Percentiles rank a stretch among this genome's conserved stretches.
Conservation (phyloP, 768 basidiomycete species). For the Leccinellum albellum region DNA sequence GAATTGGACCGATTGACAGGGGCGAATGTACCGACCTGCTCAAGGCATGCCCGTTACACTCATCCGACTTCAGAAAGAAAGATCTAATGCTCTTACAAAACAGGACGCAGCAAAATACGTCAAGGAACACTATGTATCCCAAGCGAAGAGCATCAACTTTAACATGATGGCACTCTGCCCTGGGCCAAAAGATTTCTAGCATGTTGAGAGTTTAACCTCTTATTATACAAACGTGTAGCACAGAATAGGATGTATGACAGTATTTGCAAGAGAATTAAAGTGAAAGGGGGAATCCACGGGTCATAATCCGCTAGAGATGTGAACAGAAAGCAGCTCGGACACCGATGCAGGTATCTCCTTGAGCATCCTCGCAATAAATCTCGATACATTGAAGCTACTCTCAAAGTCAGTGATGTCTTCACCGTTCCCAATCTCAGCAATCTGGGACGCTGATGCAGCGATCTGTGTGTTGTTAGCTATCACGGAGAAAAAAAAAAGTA, state of each 20-base stretch:
- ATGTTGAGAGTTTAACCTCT: neutral
- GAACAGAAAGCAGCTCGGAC: slow-evolving; percentile 27
- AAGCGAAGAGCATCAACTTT: slow-evolving; percentile 39
- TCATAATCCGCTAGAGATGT: neutral
- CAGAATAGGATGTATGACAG: neutral
- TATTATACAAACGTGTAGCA: slow-evolving; percentile 12
- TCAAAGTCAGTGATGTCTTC: slow-evolving; percentile 32
- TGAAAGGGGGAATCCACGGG: neutral
- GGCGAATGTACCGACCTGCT: slow-evolving; percentile 61
- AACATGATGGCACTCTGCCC: slow-evolving; percentile 47
- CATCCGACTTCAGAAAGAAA: neutral
- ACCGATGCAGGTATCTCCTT: slow-evolving; percentile 30
- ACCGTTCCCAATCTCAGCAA: slow-evolving; percentile 33
- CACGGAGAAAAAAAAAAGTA: neutral
- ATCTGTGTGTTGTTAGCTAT: slow-evolving; percentile 16
- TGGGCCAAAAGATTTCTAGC: slow-evolving; percentile 17
- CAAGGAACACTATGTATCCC: slow-evolving; percentile 39
- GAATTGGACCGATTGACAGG: slow-evolving; percentile 77
- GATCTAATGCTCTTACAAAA: neutral
- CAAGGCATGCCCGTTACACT: slow-evolving; percentile 34
- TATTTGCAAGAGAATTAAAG: neutral
- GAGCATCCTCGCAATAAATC: slow-evolving; percentile 30
- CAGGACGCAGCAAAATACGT: slow-evolving; percentile 49
- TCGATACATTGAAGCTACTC: slow-evolving; percentile 29
- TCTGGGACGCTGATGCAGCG: slow-evolving; percentile 29